Percentiles rank a stretch among this genome's conserved stretches.
These are phyloP conservation scores for Gigaspora rosea DNA, from an alignment of 192 early-diverging fungal species.

Conservation along the genomic window DNA sequence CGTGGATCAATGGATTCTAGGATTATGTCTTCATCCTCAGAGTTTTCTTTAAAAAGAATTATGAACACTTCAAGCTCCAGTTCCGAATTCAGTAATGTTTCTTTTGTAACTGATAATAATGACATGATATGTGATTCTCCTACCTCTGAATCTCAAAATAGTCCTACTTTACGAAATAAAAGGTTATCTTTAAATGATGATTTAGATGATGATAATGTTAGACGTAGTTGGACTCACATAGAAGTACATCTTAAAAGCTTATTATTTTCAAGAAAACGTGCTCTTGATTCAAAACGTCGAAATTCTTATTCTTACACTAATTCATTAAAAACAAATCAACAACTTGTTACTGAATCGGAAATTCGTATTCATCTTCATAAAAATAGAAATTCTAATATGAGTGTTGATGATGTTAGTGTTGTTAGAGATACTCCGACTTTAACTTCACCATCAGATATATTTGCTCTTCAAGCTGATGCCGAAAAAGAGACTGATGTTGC, in stretches of 20 bases:
- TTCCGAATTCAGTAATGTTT: too few relatives aligned
- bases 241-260: conserved; percentile 27
- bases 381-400: not conserved
- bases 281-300: not conserved
- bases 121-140: too few relatives aligned
- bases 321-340: not conserved
- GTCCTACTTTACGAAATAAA: too few relatives aligned
- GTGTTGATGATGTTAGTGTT: not conserved
- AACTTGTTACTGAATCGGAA: conserved; percentile 1
- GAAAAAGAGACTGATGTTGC: not conserved
- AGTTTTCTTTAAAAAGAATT: too few relatives aligned
- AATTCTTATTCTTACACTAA: conserved; percentile 12
- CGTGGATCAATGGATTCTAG: too few relatives aligned
- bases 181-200: too few relatives aligned
- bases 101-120: too few relatives aligned
- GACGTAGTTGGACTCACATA: conserved; percentile 27
- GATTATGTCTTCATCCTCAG: too few relatives aligned
- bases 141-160: too few relatives aligned
- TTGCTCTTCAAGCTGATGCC: not conserved
- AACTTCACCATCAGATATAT: not conserved
- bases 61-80: too few relatives aligned
- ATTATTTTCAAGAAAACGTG: conserved; percentile 3
- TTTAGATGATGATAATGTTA: not conserved
- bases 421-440: not conserved
- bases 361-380: not conserved